A percentile compares a stretch with the other conserved stretches of the same genome.
These are phyloP conservation scores for Aspergillus aculeatus DNA, from an alignment of 2,329 filamentous ascomycete genomes.

Conservation along the genomic window DNA sequence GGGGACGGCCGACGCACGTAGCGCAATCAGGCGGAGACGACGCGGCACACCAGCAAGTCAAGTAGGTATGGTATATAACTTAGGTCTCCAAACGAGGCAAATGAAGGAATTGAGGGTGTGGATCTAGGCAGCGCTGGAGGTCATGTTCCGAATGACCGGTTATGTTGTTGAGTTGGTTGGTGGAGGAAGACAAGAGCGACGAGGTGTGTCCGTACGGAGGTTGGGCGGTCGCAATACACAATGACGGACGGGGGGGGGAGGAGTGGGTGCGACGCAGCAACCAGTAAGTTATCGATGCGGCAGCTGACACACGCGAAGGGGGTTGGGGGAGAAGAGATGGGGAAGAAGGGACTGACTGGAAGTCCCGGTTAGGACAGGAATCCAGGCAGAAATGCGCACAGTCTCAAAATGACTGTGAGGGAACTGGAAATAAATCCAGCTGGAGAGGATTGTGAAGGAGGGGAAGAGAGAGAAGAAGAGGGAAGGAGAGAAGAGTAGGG, in stretches of 20 bases:
- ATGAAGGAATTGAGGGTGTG: constrained; percentile 21
- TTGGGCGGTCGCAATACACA: constrained; percentile 24
- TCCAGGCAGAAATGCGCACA: constrained; percentile 19
- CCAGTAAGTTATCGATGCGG: constrained; percentile 18
- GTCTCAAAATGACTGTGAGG: constrained; percentile 1
- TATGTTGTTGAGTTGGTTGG: constrained; percentile 2
- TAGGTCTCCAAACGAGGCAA: background rate
- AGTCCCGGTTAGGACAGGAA: constrained; percentile 17
- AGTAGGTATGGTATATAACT: background rate
- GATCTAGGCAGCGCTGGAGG: constrained; percentile 17
- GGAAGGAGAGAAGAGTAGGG: constrained; percentile 13
- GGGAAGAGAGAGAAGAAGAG: constrained; percentile 6
- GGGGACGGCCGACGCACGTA: constrained; percentile 29
- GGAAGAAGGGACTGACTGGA: constrained; percentile 14
- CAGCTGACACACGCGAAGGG: constrained; percentile 18
- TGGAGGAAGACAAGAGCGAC: constrained; percentile 13
- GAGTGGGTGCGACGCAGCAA: constrained; percentile 9
- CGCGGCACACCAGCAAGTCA: constrained; percentile 13
- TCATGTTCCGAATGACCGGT: constrained; percentile 26
- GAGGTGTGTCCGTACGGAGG: constrained; percentile 15
- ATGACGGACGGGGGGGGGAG: constrained; percentile 3
- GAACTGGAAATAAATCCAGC: constrained; percentile 3
- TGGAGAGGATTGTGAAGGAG: constrained; percentile 7
- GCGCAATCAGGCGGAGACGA: constrained; percentile 26
- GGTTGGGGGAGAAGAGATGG: background rate